Evolutionary conservation across 1,284 basidiomycete genomes (phyloP).

Genomic region (Fomitopsis betulina): DNA sequence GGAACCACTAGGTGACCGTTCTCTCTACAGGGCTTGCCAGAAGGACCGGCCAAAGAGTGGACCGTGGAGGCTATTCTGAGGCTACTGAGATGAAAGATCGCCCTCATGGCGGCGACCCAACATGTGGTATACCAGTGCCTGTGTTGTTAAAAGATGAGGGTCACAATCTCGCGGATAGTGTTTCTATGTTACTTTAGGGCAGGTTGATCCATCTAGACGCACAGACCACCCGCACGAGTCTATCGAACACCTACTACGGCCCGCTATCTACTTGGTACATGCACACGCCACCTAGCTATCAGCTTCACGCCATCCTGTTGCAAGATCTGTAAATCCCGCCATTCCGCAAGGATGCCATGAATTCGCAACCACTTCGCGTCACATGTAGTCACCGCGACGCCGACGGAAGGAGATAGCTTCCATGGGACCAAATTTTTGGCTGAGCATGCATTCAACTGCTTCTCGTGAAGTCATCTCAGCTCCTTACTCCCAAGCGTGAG

Average conservation of each 20-base stretch:
- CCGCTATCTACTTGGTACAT: too few species aligned
- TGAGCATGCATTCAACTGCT: background rate
- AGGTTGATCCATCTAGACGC: conserved; percentile 18
- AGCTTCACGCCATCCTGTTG: background rate
- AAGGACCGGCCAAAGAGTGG: conserved; percentile 62
- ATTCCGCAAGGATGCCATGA: background rate
- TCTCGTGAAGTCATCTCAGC: background rate
- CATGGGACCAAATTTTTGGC: background rate
- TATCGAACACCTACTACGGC: too few species aligned
- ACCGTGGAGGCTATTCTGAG: conserved; percentile 45
- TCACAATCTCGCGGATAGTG: background rate
- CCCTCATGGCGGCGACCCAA: conserved; percentile 34
- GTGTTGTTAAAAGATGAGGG: conserved; percentile 63
- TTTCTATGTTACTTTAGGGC: conserved; percentile 37
- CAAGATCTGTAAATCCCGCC: background rate
- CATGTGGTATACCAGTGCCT: conserved; percentile 55
- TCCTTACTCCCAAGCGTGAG: too few species aligned
- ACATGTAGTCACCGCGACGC: background rate
- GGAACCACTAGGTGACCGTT: conserved; percentile 62
- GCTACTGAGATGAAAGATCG: conserved; percentile 51
- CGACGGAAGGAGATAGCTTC: background rate
- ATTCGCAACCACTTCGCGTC: background rate
- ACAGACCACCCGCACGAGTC: too few species aligned
- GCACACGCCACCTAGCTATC: background rate
- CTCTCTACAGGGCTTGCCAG: conserved; percentile 37